Evolutionary conservation across 1,284 basidiomycete species (phyloP).

Genomic region (Butyriboletus appendiculatus): DNA sequence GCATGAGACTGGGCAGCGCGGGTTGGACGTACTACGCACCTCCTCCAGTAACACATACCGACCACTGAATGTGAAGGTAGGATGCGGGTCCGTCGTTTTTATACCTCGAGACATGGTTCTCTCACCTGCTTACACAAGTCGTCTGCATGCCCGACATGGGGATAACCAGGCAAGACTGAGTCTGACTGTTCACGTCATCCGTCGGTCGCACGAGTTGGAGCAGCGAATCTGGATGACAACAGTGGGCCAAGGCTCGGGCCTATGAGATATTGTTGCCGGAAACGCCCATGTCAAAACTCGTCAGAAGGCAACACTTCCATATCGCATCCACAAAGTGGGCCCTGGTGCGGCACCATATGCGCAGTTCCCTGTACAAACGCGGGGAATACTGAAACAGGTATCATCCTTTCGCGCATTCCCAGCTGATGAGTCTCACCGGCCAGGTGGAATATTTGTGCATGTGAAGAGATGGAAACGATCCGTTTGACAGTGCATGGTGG

Average conservation of each 20-base stretch:
- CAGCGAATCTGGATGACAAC: conserved; percentile 26
- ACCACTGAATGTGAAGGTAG: conserved; percentile 17
- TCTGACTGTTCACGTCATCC: conserved; percentile 33
- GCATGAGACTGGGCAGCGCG: conserved; percentile 4
- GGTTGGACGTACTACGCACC: conserved; percentile 20
- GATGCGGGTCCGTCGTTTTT: conserved; percentile 24
- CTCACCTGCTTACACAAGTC: conserved; percentile 34
- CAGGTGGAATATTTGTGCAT: conserved; percentile 26
- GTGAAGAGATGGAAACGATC: conserved; percentile 22
- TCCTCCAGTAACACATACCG: conserved; percentile 49
- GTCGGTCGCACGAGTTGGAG: conserved; percentile 31
- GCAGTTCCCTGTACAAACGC: conserved; percentile 14
- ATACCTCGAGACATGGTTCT: conserved; percentile 29
- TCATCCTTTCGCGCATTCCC: conserved; percentile 28
- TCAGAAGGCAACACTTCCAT: conserved; percentile 32
- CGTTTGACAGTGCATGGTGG: conserved; percentile 1
- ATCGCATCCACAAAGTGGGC: conserved; percentile 33
- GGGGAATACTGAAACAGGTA: conserved; percentile 35
- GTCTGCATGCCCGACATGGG: conserved; percentile 28
- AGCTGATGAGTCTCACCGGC: conserved; percentile 27
- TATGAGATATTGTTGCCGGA: conserved; percentile 22
- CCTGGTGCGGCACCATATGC: conserved; percentile 6
- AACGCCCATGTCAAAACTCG: conserved; percentile 34
- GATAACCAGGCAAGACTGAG: conserved; percentile 26
- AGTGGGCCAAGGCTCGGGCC: conserved; percentile 4